Conservation (phyloP, 2,329 filamentous ascomycete species). For the Geosmithia putterillii region DNA sequence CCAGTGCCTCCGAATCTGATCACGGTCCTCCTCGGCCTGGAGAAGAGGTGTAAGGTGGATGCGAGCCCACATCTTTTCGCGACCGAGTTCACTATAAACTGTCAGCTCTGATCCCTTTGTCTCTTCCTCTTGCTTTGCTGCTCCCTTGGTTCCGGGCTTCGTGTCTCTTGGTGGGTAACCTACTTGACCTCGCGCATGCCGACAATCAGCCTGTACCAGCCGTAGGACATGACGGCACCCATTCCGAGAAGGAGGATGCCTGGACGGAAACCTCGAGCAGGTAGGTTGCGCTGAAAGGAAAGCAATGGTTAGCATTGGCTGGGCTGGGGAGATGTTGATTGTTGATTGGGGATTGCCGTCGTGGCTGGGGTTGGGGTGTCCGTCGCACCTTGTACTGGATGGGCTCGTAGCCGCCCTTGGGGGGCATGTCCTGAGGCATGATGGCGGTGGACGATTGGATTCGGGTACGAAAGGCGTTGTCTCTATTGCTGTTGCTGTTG, state of each 20-base stretch:
- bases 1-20: conserved; percentile 76
- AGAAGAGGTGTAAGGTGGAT: conserved; percentile 90
- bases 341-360: too few species aligned
- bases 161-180: too few species aligned
- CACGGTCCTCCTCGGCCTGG: conserved; percentile 93
- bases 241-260: conserved; percentile 65
- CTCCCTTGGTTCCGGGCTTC: background rate
- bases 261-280: conserved; percentile 80
- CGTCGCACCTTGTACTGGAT: conserved; percentile 85
- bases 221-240: conserved; percentile 71
- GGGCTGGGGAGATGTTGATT: too few species aligned
- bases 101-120: background rate
- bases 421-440: conserved; percentile 98
- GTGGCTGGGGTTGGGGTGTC: background rate
- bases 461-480: background rate
- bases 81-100: conserved; percentile 64
- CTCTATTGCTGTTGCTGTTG: background rate
- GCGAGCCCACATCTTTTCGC: conserved; percentile 97
- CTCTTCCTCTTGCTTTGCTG: background rate
- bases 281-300: conserved; percentile 65
- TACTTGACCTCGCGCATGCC: conserved; percentile 69
- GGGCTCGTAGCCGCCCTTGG: conserved; percentile 83
- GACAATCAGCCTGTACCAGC: conserved; percentile 52
- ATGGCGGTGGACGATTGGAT: conserved; percentile 24
- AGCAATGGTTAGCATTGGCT: background rate